phyloP scores from a whole-genome alignment of 2,329 filamentous ascomycete genomes.

The Thermomyces lanuginosus region DNA sequence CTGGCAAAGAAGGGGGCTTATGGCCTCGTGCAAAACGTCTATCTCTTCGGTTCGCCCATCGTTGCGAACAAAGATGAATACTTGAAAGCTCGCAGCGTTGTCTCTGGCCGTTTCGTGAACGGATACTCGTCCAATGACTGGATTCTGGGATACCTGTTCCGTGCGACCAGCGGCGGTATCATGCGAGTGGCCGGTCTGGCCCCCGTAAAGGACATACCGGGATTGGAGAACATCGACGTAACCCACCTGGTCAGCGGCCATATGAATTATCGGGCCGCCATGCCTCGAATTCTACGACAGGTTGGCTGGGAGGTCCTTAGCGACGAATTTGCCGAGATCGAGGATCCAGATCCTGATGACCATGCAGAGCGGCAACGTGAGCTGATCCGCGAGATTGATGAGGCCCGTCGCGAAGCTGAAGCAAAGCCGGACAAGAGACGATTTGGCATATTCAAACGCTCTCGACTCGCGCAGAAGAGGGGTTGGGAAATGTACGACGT shows the following conservation, averaged over 20 bases:
- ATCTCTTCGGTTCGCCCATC: constrained; percentile 80
- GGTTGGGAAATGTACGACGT: constrained; percentile 94
- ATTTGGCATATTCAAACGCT: constrained; percentile 67
- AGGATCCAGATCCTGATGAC: constrained; percentile 91
- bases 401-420: constrained; percentile 74
- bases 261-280: constrained; percentile 89
- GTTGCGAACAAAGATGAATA: constrained; percentile 89
- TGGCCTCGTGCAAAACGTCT: constrained; percentile 86
- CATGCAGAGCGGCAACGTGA: constrained; percentile 76
- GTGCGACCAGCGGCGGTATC: constrained; percentile 82
- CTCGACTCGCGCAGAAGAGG: constrained; percentile 57
- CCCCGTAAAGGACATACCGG: constrained; percentile 56
- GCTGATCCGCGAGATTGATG: constrained; percentile 90
- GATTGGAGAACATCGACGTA: constrained; percentile 77
- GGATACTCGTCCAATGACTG: constrained; percentile 91
- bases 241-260: constrained; percentile 76
- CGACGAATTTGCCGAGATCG: constrained; percentile 90
- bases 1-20: constrained; percentile 68
- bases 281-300: constrained; percentile 72
- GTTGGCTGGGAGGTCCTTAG: constrained; percentile 84
- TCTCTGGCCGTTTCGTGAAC: constrained; percentile 86
- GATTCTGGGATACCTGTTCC: constrained; percentile 93
- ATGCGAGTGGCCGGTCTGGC: constrained; percentile 73
- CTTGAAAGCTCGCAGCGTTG: constrained; percentile 60
- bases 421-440: constrained; percentile 55